phyloP scores from a whole-genome alignment of 1,284 basidiomycete species.

The Cystobasidium sp. region DNA sequence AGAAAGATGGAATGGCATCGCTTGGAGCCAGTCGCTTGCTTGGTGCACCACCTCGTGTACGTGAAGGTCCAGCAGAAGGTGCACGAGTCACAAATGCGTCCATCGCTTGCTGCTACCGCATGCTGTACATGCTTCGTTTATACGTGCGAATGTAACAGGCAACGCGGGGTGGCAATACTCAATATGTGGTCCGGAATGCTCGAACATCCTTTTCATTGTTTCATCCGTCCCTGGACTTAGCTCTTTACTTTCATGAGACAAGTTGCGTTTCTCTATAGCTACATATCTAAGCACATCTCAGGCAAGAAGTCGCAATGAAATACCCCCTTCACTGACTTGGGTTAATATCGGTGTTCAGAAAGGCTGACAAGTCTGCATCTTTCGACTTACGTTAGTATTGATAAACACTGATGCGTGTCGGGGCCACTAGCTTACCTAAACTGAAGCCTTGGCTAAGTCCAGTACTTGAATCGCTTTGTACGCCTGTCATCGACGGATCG shows the following conservation, averaged over 20 bases:
- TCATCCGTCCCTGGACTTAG: too few species aligned
- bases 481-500: background rate
- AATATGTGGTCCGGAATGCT: background rate
- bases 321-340: background rate
- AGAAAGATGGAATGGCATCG: conserved; percentile 40
- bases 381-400: background rate
- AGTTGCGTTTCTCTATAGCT: too few species aligned
- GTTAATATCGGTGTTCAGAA: conserved; percentile 3
- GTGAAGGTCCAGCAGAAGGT: conserved; percentile 24
- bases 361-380: conserved; percentile 13
- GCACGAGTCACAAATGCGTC: conserved; percentile 38
- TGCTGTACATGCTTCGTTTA: background rate
- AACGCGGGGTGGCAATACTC: background rate
- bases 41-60: conserved; percentile 1
- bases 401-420: background rate
- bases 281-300: too few species aligned
- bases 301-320: too few species aligned
- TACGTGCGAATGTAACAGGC: background rate
- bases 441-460: background rate
- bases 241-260: too few species aligned
- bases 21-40: conserved; percentile 35
- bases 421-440: background rate
- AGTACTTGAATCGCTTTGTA: background rate
- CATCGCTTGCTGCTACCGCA: conserved; percentile 14
- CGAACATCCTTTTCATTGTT: background rate